These are phyloP conservation scores for Cyberlindnera bimundalis DNA, from an alignment of 805 yeast species.

Conservation along the genomic window DNA sequence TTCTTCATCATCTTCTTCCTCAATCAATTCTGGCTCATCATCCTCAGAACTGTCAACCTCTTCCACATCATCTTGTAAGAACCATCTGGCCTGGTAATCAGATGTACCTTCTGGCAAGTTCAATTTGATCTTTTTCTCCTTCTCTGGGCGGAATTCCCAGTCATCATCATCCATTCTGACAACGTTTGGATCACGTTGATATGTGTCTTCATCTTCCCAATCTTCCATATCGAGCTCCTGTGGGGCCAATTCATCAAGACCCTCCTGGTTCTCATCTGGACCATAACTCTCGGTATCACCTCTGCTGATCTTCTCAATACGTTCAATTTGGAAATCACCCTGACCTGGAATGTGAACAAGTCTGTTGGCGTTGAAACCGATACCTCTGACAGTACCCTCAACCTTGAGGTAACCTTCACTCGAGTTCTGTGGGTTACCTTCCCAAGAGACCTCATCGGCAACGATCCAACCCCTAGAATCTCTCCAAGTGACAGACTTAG, in stretches of 20 bases:
- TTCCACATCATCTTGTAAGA: constrained; percentile 50
- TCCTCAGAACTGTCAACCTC: constrained; percentile 25
- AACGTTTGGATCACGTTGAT: constrained; percentile 24
- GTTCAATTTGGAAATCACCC: constrained; percentile 82
- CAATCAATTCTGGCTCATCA: constrained; percentile 17
- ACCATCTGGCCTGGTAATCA: constrained; percentile 79
- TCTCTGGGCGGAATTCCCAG: constrained; percentile 37
- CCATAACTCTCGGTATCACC: constrained; percentile 29
- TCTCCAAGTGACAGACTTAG: constrained; percentile 86
- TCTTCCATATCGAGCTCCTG: constrained; percentile 48
- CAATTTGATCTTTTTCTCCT: constrained; percentile 37
- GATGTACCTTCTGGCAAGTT: constrained; percentile 74
- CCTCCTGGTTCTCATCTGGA: constrained; percentile 46
- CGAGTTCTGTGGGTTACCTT: constrained; percentile 28
- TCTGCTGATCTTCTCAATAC: constrained; percentile 51
- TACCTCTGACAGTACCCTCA: constrained; percentile 85
- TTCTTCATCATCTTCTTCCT: constrained; percentile 17
- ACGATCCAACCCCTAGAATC: constrained; percentile 87
- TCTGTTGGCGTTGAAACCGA: constrained; percentile 74
- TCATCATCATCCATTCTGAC: constrained; percentile 37
- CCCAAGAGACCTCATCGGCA: constrained; percentile 58
- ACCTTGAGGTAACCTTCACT: constrained; percentile 48
- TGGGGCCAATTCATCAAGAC: constrained; percentile 58
- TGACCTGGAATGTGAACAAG: constrained; percentile 82
- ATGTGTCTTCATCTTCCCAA: constrained; percentile 34